Evolutionary conservation across 495 filamentous ascomycete species (phyloP), one percentile per base, ranked within the genome.

Genomic region (Penicillium herquei): DNA sequence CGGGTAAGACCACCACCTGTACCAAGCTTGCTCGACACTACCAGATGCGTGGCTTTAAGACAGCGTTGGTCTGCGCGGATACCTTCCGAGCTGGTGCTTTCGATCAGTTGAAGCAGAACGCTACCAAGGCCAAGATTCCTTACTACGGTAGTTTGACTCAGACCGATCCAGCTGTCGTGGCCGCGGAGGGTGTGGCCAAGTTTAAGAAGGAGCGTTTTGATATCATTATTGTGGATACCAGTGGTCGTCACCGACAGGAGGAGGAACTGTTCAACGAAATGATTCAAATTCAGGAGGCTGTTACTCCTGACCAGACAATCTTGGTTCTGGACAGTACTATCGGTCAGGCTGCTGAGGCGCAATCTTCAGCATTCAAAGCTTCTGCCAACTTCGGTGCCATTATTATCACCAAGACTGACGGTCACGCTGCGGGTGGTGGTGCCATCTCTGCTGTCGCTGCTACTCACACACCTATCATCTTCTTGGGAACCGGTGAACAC

Each of bases 201-300:
- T 99, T 99, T 80, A 97, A 96, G 79, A 97, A 96, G 76, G 95
- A 99, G 80, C 80, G 86, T 4, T 99, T 98, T 68, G 94, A 99
- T 73, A 86, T 99, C 49, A 99, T 99, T 59, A 96, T 99, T 57
- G 94, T 99, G 14, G 94, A 99, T 78, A 99, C 94, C 2, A 91
- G 86, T 54, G 94, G 94, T 61, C 81, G 94, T 55, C 94, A 99
- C 76, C 82, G 89, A 65, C 94, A 99, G 63, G 95, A 98, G 72
- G 85, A 90, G 59, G 92, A 94, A 17, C 78, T 99, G 10, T 99
- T 99, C 70, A 89, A 90, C 37, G 94, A 99, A 70, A 99, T 99
- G 94, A 86, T 90, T 55, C 91, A 99, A 70, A 98, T 99, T 54
- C 94, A 98, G 67, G 77, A 79, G 10, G 95, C 94, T 3, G 89